A percentile compares a stretch with the other conserved stretches of the same genome.
Conservation (phyloP, 177 flowering plant genomes). For the Vitis hybrid region DNA sequence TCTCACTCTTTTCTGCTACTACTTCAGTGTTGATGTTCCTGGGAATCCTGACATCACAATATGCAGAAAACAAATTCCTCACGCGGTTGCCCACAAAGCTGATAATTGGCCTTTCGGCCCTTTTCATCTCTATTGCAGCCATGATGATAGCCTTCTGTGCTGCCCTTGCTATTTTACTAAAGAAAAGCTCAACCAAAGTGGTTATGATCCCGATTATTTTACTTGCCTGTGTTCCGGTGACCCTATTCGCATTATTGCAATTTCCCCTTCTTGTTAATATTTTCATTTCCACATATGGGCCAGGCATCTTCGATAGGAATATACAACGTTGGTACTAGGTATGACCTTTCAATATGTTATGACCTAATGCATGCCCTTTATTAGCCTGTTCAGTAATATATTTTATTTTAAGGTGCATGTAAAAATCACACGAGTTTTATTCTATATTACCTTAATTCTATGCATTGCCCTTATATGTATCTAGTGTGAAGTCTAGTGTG, state of each 20-base stretch:
- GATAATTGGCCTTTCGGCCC: slow-evolving; percentile 8
- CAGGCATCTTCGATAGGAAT: slow-evolving; percentile 19
- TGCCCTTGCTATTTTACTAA: not conserved
- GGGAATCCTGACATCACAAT: slow-evolving; percentile 21
- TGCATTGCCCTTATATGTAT: no score
- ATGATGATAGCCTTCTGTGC: slow-evolving; percentile 16
- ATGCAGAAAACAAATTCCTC: slow-evolving; percentile 18
- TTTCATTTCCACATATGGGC: slow-evolving; percentile 22
- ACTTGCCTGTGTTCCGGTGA: slow-evolving; percentile 4
- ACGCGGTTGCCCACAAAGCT: slow-evolving; percentile 13
- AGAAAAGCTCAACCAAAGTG: not conserved
- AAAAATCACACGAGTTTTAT: no score
- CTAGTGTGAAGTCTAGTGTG: no score
- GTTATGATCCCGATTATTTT: not conserved
- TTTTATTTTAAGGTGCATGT: no score
- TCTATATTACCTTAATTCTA: no score
- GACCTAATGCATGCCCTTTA: no score
- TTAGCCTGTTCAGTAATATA: no score
- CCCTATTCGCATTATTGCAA: slow-evolving; percentile 4
- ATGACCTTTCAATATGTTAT: no score
- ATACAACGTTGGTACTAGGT: no score
- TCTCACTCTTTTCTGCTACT: not conserved
- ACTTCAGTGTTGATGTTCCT: slow-evolving; percentile 14
- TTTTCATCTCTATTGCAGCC: slow-evolving; percentile 15
- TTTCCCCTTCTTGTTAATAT: slow-evolving; percentile 16